phyloP scores from a whole-genome alignment of 441 rosid genomes.

The Viola pubescens region DNA sequence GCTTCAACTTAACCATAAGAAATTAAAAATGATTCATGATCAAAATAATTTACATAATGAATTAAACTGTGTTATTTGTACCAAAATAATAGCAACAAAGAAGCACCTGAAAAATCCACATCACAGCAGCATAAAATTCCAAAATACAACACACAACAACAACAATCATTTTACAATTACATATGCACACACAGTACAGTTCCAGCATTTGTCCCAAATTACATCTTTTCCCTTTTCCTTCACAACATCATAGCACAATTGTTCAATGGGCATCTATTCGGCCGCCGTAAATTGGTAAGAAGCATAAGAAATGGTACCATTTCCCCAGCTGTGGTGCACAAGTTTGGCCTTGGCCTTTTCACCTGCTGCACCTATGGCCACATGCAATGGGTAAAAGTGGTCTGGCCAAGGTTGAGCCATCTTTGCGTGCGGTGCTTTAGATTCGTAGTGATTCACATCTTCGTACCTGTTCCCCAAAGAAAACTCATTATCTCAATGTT shows the following conservation, averaged over 20 bases:
- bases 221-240: too few relatives aligned
- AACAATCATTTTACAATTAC: too few relatives aligned
- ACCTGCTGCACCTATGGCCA: conserved; percentile 90
- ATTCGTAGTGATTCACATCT: conserved; percentile 61
- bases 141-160: too few relatives aligned
- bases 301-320: conserved; percentile 65
- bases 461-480: conserved; percentile 37
- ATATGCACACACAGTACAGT: too few relatives aligned
- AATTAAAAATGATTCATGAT: too few relatives aligned
- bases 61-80: too few relatives aligned
- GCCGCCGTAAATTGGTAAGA: conserved; percentile 60
- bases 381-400: conserved; percentile 86
- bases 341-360: conserved; percentile 59
- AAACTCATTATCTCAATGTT: background rate
- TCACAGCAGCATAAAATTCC: too few relatives aligned
- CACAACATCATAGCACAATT: background rate
- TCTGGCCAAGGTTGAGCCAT: conserved; percentile 85
- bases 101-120: too few relatives aligned
- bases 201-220: too few relatives aligned
- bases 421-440: conserved; percentile 64
- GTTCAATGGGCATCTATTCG: conserved; percentile 7
- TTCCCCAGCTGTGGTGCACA: conserved; percentile 75
- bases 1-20: background rate
- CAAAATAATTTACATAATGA: too few relatives aligned
- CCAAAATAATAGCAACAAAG: too few relatives aligned